Percentiles rank a stretch among this genome's conserved stretches.
Evolutionary conservation across 2,329 filamentous ascomycete genomes (phyloP).

Genomic region (Talaromyces sp.): DNA sequence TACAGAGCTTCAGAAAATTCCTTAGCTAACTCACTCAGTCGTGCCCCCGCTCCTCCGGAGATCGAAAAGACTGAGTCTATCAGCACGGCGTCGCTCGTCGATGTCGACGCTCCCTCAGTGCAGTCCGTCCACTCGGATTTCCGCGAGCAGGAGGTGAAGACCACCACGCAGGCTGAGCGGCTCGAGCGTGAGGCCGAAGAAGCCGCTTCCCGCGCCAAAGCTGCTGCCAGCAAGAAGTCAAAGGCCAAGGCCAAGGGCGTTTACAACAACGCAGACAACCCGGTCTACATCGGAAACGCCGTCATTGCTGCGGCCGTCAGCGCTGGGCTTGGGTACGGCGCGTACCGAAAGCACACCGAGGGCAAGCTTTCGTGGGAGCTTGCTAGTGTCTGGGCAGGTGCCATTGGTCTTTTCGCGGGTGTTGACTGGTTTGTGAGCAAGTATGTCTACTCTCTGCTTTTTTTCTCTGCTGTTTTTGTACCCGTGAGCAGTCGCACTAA

Average conservation of each 20-base stretch:
- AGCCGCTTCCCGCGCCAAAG: constrained; percentile 10
- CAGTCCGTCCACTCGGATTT: constrained; percentile 38
- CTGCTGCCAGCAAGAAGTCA: constrained; percentile 21
- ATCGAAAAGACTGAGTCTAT: constrained; percentile 36
- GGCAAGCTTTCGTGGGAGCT: constrained; percentile 44
- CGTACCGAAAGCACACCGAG: constrained; percentile 41
- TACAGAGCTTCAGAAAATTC: background rate
- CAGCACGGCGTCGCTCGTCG: constrained; percentile 39
- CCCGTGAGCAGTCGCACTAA: background rate
- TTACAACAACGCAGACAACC: constrained; percentile 39
- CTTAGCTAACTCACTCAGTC: constrained; percentile 17
- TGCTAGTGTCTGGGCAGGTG: constrained; percentile 38
- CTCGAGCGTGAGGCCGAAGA: constrained; percentile 35
- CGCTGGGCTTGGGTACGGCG: constrained; percentile 42
- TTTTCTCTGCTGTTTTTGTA: background rate
- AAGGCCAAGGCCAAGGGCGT: constrained; percentile 30
- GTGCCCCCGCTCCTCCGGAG: constrained; percentile 35
- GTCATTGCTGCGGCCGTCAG: constrained; percentile 36
- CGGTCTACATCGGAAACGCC: constrained; percentile 44
- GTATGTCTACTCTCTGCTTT: constrained; percentile 26
- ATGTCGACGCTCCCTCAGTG: constrained; percentile 45
- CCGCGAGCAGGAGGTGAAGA: constrained; percentile 39
- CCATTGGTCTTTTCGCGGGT: constrained; percentile 39
- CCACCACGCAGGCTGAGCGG: constrained; percentile 42
- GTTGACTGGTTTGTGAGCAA: constrained; percentile 48